A percentile compares a stretch with the other conserved stretches of the same genome.
Evolutionary conservation across 2,329 filamentous ascomycete species (phyloP).

Genomic region (Hypoxylon sp.): DNA sequence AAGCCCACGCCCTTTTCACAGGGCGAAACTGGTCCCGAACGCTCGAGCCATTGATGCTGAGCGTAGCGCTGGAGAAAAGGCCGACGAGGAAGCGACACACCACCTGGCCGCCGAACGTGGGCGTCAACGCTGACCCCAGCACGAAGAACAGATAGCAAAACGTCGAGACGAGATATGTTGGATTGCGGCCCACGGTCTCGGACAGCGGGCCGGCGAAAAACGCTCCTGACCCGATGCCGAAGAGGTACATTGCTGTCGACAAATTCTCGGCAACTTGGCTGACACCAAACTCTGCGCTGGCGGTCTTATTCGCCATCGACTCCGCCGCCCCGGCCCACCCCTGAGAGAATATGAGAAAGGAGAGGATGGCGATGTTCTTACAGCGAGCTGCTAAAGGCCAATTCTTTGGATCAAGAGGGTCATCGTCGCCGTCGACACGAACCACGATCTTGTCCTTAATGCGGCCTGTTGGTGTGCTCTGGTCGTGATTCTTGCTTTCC

Average conservation of each 20-base stretch:
- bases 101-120: conserved; percentile 56
- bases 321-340: conserved; percentile 59
- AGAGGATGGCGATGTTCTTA: conserved; percentile 48
- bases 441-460: conserved; percentile 40
- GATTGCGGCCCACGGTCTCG: conserved; percentile 58
- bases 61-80: conserved; percentile 49
- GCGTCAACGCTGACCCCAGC: conserved; percentile 56
- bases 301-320: conserved; percentile 53
- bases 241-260: conserved; percentile 56
- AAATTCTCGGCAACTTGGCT: conserved; percentile 54
- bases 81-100: conserved; percentile 60
- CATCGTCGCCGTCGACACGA: conserved; percentile 47
- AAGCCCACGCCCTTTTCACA: conserved; percentile 57
- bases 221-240: conserved; percentile 58
- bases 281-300: conserved; percentile 52
- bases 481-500: not conserved
- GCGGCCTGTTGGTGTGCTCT: not conserved
- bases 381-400: conserved; percentile 48
- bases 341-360: conserved; percentile 56
- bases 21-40: conserved; percentile 58
- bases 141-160: conserved; percentile 58
- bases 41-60: conserved; percentile 54
- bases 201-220: conserved; percentile 59
- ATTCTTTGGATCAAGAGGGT: conserved; percentile 56
- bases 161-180: conserved; percentile 57